These are phyloP conservation scores for Castanospermum australe DNA, from an alignment of 306 rosid species.

Conservation along the genomic window DNA sequence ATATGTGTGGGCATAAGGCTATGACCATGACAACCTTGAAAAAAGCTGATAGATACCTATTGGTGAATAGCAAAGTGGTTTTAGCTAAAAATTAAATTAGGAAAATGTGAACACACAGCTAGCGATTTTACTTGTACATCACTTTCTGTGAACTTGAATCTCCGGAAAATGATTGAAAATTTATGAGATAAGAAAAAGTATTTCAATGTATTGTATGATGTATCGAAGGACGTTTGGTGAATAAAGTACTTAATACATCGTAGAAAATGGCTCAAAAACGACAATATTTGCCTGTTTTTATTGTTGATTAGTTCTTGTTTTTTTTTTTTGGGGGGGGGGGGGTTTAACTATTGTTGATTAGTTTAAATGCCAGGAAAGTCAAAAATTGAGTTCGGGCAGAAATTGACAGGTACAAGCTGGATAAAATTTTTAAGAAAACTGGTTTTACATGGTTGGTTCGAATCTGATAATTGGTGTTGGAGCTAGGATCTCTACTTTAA, in stretches of 20 bases:
- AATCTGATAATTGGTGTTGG: no score
- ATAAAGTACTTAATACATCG: neutral
- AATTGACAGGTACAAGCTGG: no score
- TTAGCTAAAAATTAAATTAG: neutral
- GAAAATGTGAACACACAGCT: neutral
- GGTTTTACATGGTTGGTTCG: no score
- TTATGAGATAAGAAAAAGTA: neutral
- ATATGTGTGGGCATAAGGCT: neutral
- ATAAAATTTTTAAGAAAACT: no score
- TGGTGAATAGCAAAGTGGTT: neutral
- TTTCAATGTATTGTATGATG: neutral
- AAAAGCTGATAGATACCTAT: neutral
- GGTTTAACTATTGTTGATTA: no score
- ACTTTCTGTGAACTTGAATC: neutral
- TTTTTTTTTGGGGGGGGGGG: no score
- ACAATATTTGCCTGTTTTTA: neutral
- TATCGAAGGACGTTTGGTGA: neutral
- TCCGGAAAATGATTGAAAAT: constrained; percentile 3
- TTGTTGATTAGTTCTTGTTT: no score
- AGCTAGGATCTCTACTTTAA: no score
- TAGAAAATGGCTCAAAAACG: neutral
- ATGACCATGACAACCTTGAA: neutral
- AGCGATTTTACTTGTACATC: neutral
- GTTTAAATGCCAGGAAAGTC: no score
- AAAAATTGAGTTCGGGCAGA: no score